A percentile compares a stretch with the other conserved stretches of the same genome.
phyloP scores from a whole-genome alignment of 1,284 basidiomycete species.

The Papiliotrema laurentii region DNA sequence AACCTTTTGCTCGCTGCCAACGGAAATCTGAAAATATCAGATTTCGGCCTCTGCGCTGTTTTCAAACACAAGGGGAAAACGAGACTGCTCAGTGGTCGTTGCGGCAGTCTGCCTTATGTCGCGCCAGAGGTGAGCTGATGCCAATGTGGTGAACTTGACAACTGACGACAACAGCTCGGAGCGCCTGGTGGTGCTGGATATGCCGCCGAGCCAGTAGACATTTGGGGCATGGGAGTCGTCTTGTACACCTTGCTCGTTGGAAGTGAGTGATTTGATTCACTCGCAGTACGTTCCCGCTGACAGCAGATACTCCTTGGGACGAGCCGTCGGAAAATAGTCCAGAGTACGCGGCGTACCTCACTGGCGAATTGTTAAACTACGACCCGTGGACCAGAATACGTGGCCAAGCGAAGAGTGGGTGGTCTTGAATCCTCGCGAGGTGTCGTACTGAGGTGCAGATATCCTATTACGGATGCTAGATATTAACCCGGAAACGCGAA shows the following conservation, averaged over 20 bases:
- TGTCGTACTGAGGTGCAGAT: conserved; percentile 50
- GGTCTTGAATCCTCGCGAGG: background rate
- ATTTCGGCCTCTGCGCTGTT: conserved; percentile 91
- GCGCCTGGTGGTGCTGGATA: conserved; percentile 55
- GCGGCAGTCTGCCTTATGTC: conserved; percentile 92
- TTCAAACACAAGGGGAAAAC: conserved; percentile 85
- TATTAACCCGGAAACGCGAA: conserved; percentile 64
- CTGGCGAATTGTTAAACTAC: conserved; percentile 69
- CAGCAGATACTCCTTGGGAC: conserved; percentile 92
- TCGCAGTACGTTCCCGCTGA: background rate
- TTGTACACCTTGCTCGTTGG: conserved; percentile 87
- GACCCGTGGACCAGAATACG: conserved; percentile 77
- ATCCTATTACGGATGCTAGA: conserved; percentile 69
- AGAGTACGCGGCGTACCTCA: conserved; percentile 73
- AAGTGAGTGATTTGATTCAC: conserved; percentile 61
- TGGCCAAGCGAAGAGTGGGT: conserved; percentile 59
- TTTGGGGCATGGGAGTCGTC: conserved; percentile 96
- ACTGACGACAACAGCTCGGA: conserved; percentile 28
- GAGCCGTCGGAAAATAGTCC: conserved; percentile 74
- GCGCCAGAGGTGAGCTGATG: conserved; percentile 87
- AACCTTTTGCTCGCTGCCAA: conserved; percentile 79
- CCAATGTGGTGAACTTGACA: conserved; percentile 24
- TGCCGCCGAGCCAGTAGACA: conserved; percentile 85
- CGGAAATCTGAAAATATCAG: conserved; percentile 79
- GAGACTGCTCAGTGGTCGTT: conserved; percentile 70